phyloP scores from a whole-genome alignment of 306 rosid genomes.

The Potentilla sterilis region DNA sequence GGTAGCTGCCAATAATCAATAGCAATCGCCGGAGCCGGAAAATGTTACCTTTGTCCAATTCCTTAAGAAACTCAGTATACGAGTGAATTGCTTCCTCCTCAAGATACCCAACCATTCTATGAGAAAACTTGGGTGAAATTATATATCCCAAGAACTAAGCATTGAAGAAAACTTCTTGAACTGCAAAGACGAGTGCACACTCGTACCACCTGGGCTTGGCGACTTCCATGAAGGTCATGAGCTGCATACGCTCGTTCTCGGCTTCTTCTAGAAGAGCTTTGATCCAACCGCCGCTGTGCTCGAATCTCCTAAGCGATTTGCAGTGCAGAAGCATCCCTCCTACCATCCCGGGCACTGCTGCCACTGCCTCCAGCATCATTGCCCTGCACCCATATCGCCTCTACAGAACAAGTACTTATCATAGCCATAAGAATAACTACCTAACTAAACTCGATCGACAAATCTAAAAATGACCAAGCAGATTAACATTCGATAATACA shows the following conservation, averaged over 20 bases:
- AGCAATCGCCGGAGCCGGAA: conserved; percentile 76
- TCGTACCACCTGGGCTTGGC: conserved; percentile 69
- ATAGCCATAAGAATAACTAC: neutral
- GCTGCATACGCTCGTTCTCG: conserved; percentile 82
- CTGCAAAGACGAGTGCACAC: conserved; percentile 61
- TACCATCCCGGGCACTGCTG: conserved; percentile 88
- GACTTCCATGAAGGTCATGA: conserved; percentile 83
- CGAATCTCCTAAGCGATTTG: conserved; percentile 60
- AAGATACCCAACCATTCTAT: conserved; percentile 80
- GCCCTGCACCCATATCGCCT: conserved; percentile 79
- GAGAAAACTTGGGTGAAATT: conserved; percentile 67
- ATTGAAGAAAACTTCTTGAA: conserved; percentile 74
- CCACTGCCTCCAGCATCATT: conserved; percentile 86
- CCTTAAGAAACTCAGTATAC: conserved; percentile 75
- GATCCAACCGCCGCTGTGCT: conserved; percentile 85
- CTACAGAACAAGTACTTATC: conserved; percentile 27
- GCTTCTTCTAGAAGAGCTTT: conserved; percentile 71
- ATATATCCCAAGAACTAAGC: conserved; percentile 66
- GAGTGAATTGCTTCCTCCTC: conserved; percentile 83
- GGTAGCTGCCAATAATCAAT: conserved; percentile 79
- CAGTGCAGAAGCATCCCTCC: conserved; percentile 66
- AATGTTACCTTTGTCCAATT: conserved; percentile 66
- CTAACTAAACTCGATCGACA: neutral
- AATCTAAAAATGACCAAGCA: too few species aligned
- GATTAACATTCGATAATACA: too few species aligned